Percentiles rank a stretch among this genome's conserved stretches.
phyloP scores from a whole-genome alignment of 2,329 filamentous ascomycete genomes.

The Fusarium tricinctum region DNA sequence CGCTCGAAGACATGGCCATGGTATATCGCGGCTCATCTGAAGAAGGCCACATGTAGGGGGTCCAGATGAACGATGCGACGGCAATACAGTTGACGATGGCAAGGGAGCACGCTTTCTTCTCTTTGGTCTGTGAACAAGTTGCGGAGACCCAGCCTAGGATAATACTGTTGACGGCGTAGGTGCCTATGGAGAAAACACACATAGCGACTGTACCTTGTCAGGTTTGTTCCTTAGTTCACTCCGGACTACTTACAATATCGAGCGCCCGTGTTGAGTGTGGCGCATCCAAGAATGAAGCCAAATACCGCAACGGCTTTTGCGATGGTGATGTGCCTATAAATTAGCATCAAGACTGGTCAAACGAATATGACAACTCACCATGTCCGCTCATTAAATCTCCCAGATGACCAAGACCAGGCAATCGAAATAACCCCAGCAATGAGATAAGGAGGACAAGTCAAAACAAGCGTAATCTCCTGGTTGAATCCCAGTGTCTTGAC shows the following conservation, averaged over 20 bases:
- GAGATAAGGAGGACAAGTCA: conserved; percentile 59
- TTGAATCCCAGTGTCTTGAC: conserved; percentile 47
- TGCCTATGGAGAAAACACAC: conserved; percentile 56
- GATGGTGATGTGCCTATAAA: conserved; percentile 56
- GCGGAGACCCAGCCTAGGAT: conserved; percentile 60
- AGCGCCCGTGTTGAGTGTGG: conserved; percentile 42
- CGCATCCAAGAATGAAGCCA: conserved; percentile 45
- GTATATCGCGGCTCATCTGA: conserved; percentile 31
- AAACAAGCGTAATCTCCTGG: conserved; percentile 46
- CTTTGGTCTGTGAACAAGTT: conserved; percentile 60
- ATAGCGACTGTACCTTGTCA: conserved; percentile 41
- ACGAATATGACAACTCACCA: conserved; percentile 41
- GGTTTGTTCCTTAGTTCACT: accelerated
- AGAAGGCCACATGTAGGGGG: conserved; percentile 35
- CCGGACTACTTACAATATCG: conserved; percentile 23
- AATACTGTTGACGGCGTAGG: conserved; percentile 60
- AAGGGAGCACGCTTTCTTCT: conserved; percentile 56
- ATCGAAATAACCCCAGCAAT: conserved; percentile 51
- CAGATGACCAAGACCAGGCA: conserved; percentile 56
- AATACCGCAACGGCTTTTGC: conserved; percentile 57
- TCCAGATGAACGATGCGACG: conserved; percentile 29
- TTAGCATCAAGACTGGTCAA: neutral
- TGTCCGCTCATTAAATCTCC: conserved; percentile 60
- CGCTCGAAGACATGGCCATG: conserved; percentile 40
- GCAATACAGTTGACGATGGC: conserved; percentile 45